Conservation (phyloP, 257 asterid genomes). For the Striga asiatica region DNA sequence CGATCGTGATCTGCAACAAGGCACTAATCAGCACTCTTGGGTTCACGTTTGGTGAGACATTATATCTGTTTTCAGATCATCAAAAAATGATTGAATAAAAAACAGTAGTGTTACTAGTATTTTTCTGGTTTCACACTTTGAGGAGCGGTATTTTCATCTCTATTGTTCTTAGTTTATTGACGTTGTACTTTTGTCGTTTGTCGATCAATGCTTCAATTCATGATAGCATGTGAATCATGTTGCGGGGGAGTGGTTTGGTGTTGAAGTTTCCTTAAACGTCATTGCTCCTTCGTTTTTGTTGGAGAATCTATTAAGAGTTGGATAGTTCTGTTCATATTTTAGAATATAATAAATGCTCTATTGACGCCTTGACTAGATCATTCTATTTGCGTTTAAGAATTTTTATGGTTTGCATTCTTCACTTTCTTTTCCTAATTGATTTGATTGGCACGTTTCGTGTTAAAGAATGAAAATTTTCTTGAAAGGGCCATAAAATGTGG, state of each 20-base stretch:
- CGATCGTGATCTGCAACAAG: slow-evolving; percentile 46
- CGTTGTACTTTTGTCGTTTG: too few relatives aligned
- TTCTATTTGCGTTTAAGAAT: not conserved
- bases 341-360: too few relatives aligned
- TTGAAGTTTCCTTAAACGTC: not conserved
- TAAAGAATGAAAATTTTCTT: not conserved
- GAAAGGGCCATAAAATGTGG: not conserved
- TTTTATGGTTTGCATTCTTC: too few relatives aligned
- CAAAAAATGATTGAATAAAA: not conserved
- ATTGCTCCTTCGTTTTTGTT: too few relatives aligned
- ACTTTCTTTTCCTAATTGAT: not conserved
- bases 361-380: not conserved
- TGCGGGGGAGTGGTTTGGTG: not conserved
- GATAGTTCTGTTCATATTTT: too few relatives aligned
- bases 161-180: too few relatives aligned
- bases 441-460: not conserved
- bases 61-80: not conserved
- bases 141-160: not conserved
- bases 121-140: not conserved
- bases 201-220: too few relatives aligned
- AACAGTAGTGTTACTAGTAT: not conserved
- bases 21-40: slow-evolving; percentile 45
- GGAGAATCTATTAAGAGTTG: not conserved
- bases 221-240: not conserved
- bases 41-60: slow-evolving; percentile 36